Base-by-base conservation (phyloP, 148 eudicot species). In the Diospyros lotus region DNA sequence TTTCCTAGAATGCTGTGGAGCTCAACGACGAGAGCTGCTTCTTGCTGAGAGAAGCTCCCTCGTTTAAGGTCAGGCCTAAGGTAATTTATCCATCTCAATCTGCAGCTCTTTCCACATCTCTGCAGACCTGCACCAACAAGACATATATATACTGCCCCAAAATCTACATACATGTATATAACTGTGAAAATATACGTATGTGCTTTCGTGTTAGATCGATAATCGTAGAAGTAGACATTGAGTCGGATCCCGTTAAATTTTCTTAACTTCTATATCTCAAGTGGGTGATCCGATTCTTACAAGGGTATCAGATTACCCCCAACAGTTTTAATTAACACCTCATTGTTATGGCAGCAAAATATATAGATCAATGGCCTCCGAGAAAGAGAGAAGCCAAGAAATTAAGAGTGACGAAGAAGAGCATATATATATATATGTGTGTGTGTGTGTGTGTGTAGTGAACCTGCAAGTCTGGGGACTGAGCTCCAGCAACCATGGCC, bases 401-500 rank as follows among this genome's bases (percentile, higher is more conserved):
- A 53, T 5, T 38, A 15, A 8, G 9, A 18, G 10, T 2, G 2
- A 6, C 4, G 40, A 61, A 51, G 14, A 12, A 63, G 17, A 48
- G 8, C 4, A 48, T 48, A 4, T 48, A 48, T 3, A 7, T 4
- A 48, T 4, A 48, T 4, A 48, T 48, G 28, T 28, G 28, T 28
- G 28, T 0, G 28, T 28, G 28, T 28, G 28, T 28, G 28, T 28
- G 28, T 28, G 28, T 18, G 28, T 50, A 18, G 12, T 9, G 7
- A 63, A 90, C 97, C 97, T 12, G 97, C 92, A 72, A 84, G 88
- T 68, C 81, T 84, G 7, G 98, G 98, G 64, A 93, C 96, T n/a
- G 91, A 72, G 78, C 98, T 91, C 98, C 98, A 93, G 59, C 88
- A 89, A 9, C 88, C 92, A 85, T 91, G 96, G 74, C 96, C 98